A percentile compares a stretch with the other conserved stretches of the same genome.
These are phyloP conservation scores for Boletellus ananas DNA, from an alignment of 768 basidiomycete species.

Conservation along the genomic window DNA sequence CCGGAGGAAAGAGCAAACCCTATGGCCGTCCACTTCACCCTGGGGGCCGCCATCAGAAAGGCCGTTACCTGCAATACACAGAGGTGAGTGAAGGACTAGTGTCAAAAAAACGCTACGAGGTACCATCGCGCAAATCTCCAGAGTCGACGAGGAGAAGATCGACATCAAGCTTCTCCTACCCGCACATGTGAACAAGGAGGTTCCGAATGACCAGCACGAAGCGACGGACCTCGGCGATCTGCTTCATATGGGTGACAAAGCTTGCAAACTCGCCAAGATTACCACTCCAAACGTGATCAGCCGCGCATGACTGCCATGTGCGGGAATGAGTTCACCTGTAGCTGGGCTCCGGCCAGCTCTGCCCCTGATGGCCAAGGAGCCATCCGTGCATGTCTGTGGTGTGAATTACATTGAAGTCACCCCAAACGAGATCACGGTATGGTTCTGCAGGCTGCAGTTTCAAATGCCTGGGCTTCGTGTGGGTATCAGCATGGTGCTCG, in stretches of 20 bases:
- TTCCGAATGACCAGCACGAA: neutral
- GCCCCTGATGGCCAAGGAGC: too few species aligned
- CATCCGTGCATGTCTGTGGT: too few species aligned
- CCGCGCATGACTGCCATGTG: too few species aligned
- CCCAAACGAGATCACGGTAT: too few species aligned
- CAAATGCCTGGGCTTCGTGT: too few species aligned
- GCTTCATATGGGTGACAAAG: slow-evolving; percentile 83
- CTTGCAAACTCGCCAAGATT: too few species aligned
- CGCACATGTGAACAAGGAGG: slow-evolving; percentile 1
- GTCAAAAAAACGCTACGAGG: neutral
- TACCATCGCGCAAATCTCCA: slow-evolving; percentile 72
- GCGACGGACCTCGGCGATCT: slow-evolving; percentile 52
- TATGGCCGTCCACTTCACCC: slow-evolving; percentile 69
- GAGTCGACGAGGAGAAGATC: slow-evolving; percentile 82
- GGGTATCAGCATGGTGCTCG: too few species aligned
- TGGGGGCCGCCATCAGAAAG: slow-evolving; percentile 71
- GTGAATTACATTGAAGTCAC: too few species aligned
- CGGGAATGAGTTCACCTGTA: too few species aligned
- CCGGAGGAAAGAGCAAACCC: slow-evolving; percentile 40
- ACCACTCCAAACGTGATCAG: too few species aligned
- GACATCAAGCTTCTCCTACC: slow-evolving; percentile 61
- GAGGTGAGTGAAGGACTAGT: neutral
- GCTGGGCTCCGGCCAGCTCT: too few species aligned
- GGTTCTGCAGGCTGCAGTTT: too few species aligned
- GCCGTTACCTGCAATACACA: slow-evolving; percentile 55